Evolutionary conservation across 345 rosid species (phyloP).

Genomic region (Anastatica hierochuntica): DNA sequence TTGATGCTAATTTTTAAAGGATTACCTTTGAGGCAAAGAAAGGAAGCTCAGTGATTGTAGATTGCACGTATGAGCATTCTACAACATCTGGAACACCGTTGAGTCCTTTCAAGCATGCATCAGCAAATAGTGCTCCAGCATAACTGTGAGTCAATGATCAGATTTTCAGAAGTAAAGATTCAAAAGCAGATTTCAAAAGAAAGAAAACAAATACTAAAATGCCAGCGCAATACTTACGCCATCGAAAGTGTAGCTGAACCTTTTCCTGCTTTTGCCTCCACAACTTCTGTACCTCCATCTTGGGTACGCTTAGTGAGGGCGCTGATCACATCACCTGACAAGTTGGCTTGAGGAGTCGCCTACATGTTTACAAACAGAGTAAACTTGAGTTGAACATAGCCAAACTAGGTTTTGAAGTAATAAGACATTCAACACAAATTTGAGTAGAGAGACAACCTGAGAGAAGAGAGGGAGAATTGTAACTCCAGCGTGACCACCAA

Average conservation of each 20-base stretch:
- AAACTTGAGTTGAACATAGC: not conserved
- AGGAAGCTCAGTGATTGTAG: constrained; percentile 60
- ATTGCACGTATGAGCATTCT: constrained; percentile 71
- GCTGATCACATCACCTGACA: constrained; percentile 40
- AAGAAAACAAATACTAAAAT: not conserved
- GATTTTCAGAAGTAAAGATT: not conserved
- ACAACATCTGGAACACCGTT: constrained; percentile 67
- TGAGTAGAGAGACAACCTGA: constrained; percentile 34
- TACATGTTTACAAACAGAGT: constrained; percentile 15
- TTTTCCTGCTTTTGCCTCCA: constrained; percentile 91
- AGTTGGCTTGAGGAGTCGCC: constrained; percentile 71
- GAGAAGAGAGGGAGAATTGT: constrained; percentile 78
- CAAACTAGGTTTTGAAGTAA: not conserved
- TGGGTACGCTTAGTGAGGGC: constrained; percentile 87
- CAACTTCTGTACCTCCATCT: constrained; percentile 89
- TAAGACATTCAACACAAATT: not conserved
- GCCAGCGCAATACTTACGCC: constrained; percentile 48
- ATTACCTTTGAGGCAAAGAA: constrained; percentile 86
- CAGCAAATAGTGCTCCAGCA: constrained; percentile 83
- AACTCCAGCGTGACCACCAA: constrained; percentile 85
- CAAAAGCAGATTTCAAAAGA: not conserved
- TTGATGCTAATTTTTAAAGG: constrained; percentile 12
- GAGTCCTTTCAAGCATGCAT: constrained; percentile 88
- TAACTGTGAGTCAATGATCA: constrained; percentile 38
- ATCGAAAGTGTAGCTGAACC: constrained; percentile 87